These are phyloP conservation scores for Ulmus americana DNA, from an alignment of 331 rosid species.

Conservation along the genomic window DNA sequence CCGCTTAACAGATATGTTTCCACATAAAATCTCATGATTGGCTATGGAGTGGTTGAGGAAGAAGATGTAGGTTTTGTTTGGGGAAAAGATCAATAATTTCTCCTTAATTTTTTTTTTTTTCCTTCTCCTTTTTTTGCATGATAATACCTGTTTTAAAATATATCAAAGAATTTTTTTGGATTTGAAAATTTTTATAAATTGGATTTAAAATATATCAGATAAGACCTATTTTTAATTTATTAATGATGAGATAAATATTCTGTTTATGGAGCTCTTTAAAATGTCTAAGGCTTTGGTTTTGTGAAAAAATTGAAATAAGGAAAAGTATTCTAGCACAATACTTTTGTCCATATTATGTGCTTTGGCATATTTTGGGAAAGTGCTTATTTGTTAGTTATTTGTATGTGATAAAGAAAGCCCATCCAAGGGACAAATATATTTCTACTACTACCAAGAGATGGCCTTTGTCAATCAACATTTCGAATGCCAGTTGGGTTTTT, in stretches of 20 bases:
- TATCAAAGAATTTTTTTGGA: no score
- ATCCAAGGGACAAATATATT: no score
- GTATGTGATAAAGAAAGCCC: not conserved
- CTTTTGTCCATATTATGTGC: not conserved
- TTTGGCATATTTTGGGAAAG: not conserved
- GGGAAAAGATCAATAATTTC: no score
- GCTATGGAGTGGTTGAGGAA: not conserved
- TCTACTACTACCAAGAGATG: no score
- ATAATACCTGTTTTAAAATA: no score
- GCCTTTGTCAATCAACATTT: no score
- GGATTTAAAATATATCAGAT: no score
- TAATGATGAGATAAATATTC: not conserved
- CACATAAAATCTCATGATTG: not conserved
- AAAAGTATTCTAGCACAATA: not conserved
- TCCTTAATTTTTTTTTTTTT: no score
- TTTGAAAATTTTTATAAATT: no score
- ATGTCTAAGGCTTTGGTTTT: not conserved
- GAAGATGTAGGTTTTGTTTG: not conserved
- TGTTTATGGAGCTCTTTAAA: not conserved
- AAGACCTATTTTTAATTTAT: no score
- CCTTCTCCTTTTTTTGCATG: no score
- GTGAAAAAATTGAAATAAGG: not conserved
- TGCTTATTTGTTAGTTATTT: not conserved
- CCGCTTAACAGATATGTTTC: conserved; percentile 16
- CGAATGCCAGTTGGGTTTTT: no score